Evolutionary conservation across 176 grass and related monocot species (phyloP), one percentile per base, ranked within the genome.

Genomic region (Oryza nivara): DNA sequence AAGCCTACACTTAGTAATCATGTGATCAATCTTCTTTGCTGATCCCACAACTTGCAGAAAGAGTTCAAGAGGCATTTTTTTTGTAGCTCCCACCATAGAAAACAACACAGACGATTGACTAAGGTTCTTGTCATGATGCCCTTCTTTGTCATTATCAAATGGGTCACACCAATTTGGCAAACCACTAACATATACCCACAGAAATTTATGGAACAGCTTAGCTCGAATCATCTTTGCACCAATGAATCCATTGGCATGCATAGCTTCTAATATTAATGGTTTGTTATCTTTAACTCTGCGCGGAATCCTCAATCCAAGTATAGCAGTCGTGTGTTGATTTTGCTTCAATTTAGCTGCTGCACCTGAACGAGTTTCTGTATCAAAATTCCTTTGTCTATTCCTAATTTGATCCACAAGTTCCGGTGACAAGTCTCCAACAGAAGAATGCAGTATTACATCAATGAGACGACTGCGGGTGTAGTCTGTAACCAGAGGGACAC

Each of bases 41-140:
- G 87, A 95, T 15, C 96, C 96, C 65, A 98, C 96, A 84, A 98
- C 88, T 89, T 98, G 96, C 75, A 95, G 82, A 81, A 98, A 98
- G 36, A 98, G 73, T 88, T 98, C 87, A 75, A 98, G 85, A 6
- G 93, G 93, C 96, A 98, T 98, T 80, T 86, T 72, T 78, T 93
- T 98, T 69, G 73, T 86, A 85, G 91, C 96, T 78, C 89, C 85
- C 73, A 88, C 85, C 88, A 93, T 83, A 11, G 90, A 88, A 93
- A 98, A 98, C 69, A 98, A 80, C 30, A 86, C 83, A 68, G 70
- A 92, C 48, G 85, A 84, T 68, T 77, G 86, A 49, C 74, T 83
- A 82, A 84, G 68, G 80, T 78, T 85, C 74, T 76, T 94, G 15
- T 89, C 68, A 72, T 61, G 71, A 56, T 92, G 56, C 25, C 75